Percentiles rank a stretch among this genome's conserved stretches.
Conservation (phyloP, 2,329 filamentous ascomycete species). For the Cladophialophora bantiana region DNA sequence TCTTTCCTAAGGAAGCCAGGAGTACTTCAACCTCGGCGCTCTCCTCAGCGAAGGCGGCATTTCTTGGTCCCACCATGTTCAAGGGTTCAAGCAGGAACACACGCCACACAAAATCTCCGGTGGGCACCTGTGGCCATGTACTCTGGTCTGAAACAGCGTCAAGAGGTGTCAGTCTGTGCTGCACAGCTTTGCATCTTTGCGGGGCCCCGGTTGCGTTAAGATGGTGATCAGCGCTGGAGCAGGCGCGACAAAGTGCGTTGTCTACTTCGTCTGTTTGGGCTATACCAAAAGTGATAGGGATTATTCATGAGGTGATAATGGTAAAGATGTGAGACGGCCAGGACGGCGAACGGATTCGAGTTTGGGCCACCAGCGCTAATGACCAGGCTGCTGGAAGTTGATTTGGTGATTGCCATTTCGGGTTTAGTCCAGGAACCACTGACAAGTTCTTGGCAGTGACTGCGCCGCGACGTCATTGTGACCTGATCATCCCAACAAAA, state of each 20-base stretch:
- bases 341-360: neutral
- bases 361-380: neutral
- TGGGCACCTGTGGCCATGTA: neutral
- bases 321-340: neutral
- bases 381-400: neutral
- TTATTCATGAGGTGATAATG: neutral
- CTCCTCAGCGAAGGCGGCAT: conserved; percentile 68
- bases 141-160: conserved; percentile 10
- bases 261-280: neutral
- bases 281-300: conserved; percentile 2
- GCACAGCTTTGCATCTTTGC: conserved; percentile 4
- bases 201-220: neutral
- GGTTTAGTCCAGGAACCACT: conserved; percentile 12
- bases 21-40: conserved; percentile 72
- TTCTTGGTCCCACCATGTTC: conserved; percentile 62
- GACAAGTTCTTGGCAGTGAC: neutral
- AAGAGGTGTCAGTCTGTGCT: conserved; percentile 6
- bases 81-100: neutral
- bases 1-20: conserved; percentile 81
- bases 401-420: neutral
- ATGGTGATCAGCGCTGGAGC: neutral
- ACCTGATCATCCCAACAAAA: conserved; percentile 13
- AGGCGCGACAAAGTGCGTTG: neutral
- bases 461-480: conserved; percentile 3
- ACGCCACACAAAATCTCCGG: conserved; percentile 8